Evolutionary conservation across 768 basidiomycete species (phyloP).

Genomic region (Auriscalpium orientale): DNA sequence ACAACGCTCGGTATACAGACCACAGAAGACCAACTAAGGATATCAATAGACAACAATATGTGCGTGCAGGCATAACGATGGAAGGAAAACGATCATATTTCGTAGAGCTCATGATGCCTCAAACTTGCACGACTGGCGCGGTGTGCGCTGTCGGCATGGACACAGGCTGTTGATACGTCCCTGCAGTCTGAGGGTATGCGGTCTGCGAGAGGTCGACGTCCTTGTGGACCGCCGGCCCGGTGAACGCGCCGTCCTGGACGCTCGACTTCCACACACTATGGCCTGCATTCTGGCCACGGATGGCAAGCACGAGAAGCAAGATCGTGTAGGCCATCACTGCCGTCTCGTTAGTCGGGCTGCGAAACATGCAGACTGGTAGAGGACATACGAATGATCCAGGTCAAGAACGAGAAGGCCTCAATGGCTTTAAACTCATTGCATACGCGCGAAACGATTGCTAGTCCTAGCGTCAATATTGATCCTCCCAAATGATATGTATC

Average conservation of each 20-base stretch:
- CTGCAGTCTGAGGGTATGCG: not conserved
- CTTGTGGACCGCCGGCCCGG: not conserved
- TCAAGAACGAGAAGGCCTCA: slow-evolving; percentile 29
- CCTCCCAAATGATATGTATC: not conserved
- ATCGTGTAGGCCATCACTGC: slow-evolving; percentile 28
- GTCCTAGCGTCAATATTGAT: not conserved
- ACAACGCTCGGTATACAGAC: no score
- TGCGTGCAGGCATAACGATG: no score
- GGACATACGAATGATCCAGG: slow-evolving; percentile 27
- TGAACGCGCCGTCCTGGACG: slow-evolving; percentile 24
- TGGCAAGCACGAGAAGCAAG: slow-evolving; percentile 19
- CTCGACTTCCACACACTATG: slow-evolving; percentile 25
- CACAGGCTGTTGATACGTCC: not conserved
- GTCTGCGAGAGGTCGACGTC: not conserved
- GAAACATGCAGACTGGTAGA: not conserved
- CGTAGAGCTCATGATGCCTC: no score
- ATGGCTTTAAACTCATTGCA: slow-evolving; percentile 27
- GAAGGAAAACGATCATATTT: no score
- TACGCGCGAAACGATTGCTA: slow-evolving; percentile 2
- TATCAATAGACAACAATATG: no score
- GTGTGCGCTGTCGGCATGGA: not conserved
- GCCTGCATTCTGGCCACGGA: slow-evolving; percentile 23
- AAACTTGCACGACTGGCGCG: not conserved
- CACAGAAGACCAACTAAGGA: no score
- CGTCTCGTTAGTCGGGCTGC: not conserved